Evolutionary conservation across 768 basidiomycete genomes (phyloP).

Genomic region (Multifurca ochricompacta): DNA sequence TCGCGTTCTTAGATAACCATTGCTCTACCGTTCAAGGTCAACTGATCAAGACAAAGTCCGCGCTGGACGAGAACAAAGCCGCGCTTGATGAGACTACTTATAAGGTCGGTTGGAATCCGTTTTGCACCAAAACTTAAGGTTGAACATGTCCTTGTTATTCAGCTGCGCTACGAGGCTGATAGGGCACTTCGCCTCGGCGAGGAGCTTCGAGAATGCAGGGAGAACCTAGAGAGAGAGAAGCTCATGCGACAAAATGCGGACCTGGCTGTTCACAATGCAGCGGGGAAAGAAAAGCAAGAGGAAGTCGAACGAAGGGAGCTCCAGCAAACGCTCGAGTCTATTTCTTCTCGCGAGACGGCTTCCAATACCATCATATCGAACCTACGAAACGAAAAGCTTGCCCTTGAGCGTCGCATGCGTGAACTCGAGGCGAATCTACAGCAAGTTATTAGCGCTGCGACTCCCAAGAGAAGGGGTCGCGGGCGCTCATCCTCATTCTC

Average conservation of each 20-base stretch:
- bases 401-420: conserved; percentile 47
- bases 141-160: background rate
- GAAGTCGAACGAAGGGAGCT: conserved; percentile 15
- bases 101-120: conserved; percentile 6
- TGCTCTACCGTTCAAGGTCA: conserved; percentile 16
- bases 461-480: conserved; percentile 28
- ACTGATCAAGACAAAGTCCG: conserved; percentile 10
- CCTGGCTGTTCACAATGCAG: conserved; percentile 4
- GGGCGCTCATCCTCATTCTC: conserved; percentile 56
- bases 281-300: conserved; percentile 14
- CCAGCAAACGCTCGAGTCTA: conserved; percentile 16
- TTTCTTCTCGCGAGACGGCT: conserved; percentile 11
- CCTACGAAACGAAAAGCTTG: conserved; percentile 50
- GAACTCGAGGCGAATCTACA: conserved; percentile 45
- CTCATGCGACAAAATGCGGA: conserved; percentile 18
- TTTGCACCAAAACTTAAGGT: background rate
- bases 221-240: conserved; percentile 15
- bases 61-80: conserved; percentile 17
- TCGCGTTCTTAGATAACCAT: conserved; percentile 10
- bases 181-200: conserved; percentile 11
- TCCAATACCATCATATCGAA: conserved; percentile 17
- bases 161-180: conserved; percentile 20
- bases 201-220: conserved; percentile 13
- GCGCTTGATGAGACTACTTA: conserved; percentile 15
- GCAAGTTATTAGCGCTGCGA: conserved; percentile 29